Evolutionary conservation across 1,139 yeast genomes (phyloP), one percentile per base, ranked within the genome.

Genomic region (Geotrichum carabidarum): DNA sequence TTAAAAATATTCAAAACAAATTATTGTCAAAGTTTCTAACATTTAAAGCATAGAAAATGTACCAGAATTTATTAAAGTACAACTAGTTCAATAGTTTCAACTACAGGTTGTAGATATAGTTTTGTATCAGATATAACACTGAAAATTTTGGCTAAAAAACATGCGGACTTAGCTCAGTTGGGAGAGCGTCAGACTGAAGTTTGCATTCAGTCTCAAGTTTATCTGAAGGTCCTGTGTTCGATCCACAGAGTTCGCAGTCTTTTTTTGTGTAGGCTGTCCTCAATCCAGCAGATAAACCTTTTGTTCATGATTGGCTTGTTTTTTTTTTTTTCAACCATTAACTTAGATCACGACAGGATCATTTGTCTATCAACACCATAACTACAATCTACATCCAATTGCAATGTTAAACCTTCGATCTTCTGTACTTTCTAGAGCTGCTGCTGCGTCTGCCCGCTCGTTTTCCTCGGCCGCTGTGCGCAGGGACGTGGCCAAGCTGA

Each of bases 211-310:
- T 50, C 54, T 46, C 15, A 27, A 15, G 37, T 5, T 22, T 27
- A 55, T 55, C 58, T 84, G 86, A 79, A 84, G 89, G 91, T 84
- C 89, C 85, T 83, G 90, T 83, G 91, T 84, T 84, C 91, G 86
- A 84, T 83, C 90, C 91, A 83, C 90, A 84, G 86, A 84, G 81
- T 75, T 81, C 88, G 90, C 91, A 84, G 67, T 60, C 61, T 59
- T 63, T 68, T 35, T 35, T 46, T 46, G 27, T 22, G 5, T 22
- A 5, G 27, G 4, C 5, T 22, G 27, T 22, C 27, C 27, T 5
- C 27, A 22, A 22, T 22, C 5, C 27, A 22, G 27, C 27, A 5
- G 27, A 22, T 22, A 3, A 22, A 22, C 15, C n/a, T 4, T 34
- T 8, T 34, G 3, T 9, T 12, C 36, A 34, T 22, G 27, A 22